Evolutionary conservation across 1,139 yeast genomes (phyloP), one percentile per base, ranked within the genome.

Genomic region (Trichomonascaceae sp.): DNA sequence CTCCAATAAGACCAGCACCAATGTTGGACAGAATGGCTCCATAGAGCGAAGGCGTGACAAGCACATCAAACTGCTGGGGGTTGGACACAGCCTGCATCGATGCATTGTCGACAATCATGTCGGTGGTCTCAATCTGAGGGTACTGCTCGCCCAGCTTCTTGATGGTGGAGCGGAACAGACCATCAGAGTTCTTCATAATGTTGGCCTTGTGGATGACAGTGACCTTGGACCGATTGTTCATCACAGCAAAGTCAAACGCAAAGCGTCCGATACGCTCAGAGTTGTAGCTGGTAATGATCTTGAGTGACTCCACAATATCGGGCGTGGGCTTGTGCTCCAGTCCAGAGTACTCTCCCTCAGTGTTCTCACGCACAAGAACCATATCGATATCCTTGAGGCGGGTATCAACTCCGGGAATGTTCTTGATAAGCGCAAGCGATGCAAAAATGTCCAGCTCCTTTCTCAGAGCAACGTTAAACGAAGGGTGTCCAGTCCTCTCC

Each of bases 171-270:
- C 95, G 82, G 74, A 89, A 89, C 54, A 89, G 74, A 62, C 98
- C 98, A 60, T 89, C 98, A 59, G 95, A 94, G 57, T 85, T 76
- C 69, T 89, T 89, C 98, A 89, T 89, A 56, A 89, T 89, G 73
- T 89, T 89, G 48, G 98, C 98, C 70, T 89, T 89, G 76, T 89
- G 98, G 57, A 89, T 89, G 49, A 95, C 96, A 38, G 96, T 85
- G 46, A 89, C 97, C 54, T 74, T 67, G 63, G 79, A 76, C 67
- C 97, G 80, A 69, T 80, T 74, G 72, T 89, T 82, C 67, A 79
- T 80, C 60, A 73, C 68, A 44, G 97, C 97, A 53, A 81, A 89
- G 66, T 89, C 97, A 55, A 84, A 87, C 32, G 98, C 97, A 52
- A 89, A 89, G 65, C 89, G 80, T 50, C 95, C 96, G 51, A 89